Conservation (phyloP, 1,284 basidiomycete species). For the Thelephora terrestris region DNA sequence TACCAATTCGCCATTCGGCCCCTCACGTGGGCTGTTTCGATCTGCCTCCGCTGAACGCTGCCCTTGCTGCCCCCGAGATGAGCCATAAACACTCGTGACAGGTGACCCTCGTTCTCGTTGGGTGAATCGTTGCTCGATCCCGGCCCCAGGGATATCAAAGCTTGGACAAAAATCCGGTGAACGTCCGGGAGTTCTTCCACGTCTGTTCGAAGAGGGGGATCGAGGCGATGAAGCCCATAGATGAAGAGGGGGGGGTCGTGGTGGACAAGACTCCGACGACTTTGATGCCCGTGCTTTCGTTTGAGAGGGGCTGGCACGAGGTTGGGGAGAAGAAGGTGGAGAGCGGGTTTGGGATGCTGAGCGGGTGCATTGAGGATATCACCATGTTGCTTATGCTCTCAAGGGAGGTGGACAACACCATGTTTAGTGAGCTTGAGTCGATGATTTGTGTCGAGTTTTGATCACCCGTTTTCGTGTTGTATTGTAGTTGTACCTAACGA, state of each 20-base stretch:
- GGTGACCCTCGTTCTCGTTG: too few species aligned
- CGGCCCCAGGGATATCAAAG: too few species aligned
- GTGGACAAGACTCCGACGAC: conserved; percentile 54
- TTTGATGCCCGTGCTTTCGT: conserved; percentile 46
- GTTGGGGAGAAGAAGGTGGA: conserved; percentile 53
- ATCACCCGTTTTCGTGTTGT: not conserved
- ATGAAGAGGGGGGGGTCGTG: conserved; percentile 59
- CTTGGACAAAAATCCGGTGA: too few species aligned
- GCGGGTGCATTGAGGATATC: conserved; percentile 55
- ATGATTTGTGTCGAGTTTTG: conserved; percentile 47
- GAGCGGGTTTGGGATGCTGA: conserved; percentile 66
- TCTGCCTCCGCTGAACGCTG: too few species aligned
- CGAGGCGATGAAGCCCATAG: conserved; percentile 79
- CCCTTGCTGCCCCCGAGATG: too few species aligned
- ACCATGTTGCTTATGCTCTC: conserved; percentile 59
- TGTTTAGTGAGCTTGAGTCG: conserved; percentile 71
- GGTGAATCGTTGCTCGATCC: too few species aligned
- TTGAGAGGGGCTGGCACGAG: conserved; percentile 72
- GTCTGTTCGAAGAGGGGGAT: conserved; percentile 68
- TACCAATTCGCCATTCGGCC: too few species aligned
- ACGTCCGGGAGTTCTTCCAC: conserved; percentile 45
- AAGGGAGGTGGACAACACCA: conserved; percentile 55
- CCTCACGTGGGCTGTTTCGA: too few species aligned
- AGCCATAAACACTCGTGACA: too few species aligned
- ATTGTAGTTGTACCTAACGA: too few species aligned